Percentiles rank a stretch among this genome's conserved stretches.
phyloP scores from a whole-genome alignment of 2,329 filamentous ascomycete genomes.

The Mariannaea elegans region DNA sequence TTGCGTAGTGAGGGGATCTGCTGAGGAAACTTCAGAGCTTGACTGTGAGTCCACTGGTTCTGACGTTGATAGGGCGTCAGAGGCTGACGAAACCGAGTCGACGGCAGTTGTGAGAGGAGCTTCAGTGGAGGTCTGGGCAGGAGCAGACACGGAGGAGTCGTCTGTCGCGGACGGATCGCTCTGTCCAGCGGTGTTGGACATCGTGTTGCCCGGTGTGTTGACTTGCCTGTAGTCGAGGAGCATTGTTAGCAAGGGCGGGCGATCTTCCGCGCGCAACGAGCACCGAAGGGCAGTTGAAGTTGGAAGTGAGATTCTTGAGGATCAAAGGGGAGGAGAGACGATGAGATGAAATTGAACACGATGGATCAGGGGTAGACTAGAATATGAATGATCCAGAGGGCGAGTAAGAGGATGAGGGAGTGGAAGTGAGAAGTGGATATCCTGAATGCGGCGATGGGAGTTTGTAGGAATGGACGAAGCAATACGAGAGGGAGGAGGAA shows the following conservation, averaged over 20 bases:
- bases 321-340: background rate
- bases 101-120: slow-evolving; percentile 13
- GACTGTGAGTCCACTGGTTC: background rate
- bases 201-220: slow-evolving; percentile 41
- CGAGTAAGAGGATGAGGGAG: background rate
- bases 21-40: background rate
- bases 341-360: slow-evolving; percentile 1
- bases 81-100: background rate
- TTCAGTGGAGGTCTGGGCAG: slow-evolving; percentile 5
- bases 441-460: background rate
- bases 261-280: slow-evolving; percentile 20
- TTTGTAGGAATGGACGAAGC: slow-evolving; percentile 15
- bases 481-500: slow-evolving; percentile 3
- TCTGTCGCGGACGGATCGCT: slow-evolving; percentile 33
- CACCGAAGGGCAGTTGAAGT: slow-evolving; percentile 5
- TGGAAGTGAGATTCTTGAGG: background rate
- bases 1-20: background rate
- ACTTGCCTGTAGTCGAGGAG: slow-evolving; percentile 42
- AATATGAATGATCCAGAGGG: slow-evolving; percentile 22
- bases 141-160: slow-evolving; percentile 27
- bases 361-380: slow-evolving; percentile 13
- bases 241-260: slow-evolving; percentile 45
- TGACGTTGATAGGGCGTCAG: background rate
- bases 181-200: slow-evolving; percentile 44
- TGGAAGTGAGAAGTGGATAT: slow-evolving; percentile 2